These are phyloP conservation scores for Neopestalotiopsis rosae DNA, from an alignment of 2,329 filamentous ascomycete species.

Conservation along the genomic window DNA sequence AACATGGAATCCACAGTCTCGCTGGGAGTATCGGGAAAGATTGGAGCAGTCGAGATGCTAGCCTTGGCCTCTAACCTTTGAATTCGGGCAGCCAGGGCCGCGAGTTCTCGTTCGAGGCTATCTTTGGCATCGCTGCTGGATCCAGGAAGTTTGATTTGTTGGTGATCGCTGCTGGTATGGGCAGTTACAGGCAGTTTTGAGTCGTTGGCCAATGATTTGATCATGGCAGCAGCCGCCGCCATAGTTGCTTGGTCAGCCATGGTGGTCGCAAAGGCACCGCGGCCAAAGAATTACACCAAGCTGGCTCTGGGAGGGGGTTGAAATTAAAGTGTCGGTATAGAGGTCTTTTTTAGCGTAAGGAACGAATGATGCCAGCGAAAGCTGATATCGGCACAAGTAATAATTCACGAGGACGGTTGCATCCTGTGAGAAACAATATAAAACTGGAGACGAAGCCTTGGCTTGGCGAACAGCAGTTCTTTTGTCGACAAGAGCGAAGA, in stretches of 20 bases:
- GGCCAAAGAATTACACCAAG: background rate
- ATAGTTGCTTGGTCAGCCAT: conserved; percentile 63
- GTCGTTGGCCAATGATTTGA: conserved; percentile 56
- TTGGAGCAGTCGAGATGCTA: conserved; percentile 60
- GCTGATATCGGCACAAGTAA: conserved; percentile 15
- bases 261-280: conserved; percentile 12
- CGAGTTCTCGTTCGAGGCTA: conserved; percentile 81
- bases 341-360: conserved; percentile 13
- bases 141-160: conserved; percentile 75
- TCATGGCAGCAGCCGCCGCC: conserved; percentile 57
- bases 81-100: conserved; percentile 77
- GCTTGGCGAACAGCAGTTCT: background rate
- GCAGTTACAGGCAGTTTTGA: conserved; percentile 44
- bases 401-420: conserved; percentile 15
- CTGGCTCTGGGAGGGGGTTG: background rate
- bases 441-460: conserved; percentile 1
- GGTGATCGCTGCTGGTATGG: conserved; percentile 41
- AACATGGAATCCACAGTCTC: conserved; percentile 72
- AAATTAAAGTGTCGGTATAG: background rate
- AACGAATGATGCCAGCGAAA: conserved; percentile 18
- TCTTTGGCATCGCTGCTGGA: conserved; percentile 76
- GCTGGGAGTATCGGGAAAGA: conserved; percentile 81
- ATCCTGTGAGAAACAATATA: conserved; percentile 5
- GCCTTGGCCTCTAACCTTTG: conserved; percentile 83
- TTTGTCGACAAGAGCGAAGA: background rate